These are phyloP conservation scores for Pseudogymnoascus sp. DNA, from an alignment of 2,329 filamentous ascomycete species.

Conservation along the genomic window DNA sequence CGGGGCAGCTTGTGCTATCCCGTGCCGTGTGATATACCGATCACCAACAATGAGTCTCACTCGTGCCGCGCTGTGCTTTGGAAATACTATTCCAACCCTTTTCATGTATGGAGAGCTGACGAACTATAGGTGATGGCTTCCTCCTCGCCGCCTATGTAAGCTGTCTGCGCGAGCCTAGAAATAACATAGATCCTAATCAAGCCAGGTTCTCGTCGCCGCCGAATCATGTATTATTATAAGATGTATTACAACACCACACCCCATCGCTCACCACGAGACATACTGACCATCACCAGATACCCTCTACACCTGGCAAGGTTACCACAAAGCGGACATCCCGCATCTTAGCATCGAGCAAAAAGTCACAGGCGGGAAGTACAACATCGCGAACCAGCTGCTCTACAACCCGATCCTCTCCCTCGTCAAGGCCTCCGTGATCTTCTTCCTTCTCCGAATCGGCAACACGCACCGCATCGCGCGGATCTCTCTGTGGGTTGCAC, in stretches of 20 bases:
- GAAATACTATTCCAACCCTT: background rate
- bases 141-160: slow-evolving; percentile 4
- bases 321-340: slow-evolving; percentile 16
- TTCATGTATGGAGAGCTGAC: background rate
- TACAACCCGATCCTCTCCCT: slow-evolving; percentile 44
- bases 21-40: slow-evolving; percentile 1
- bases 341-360: slow-evolving; percentile 13
- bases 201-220: background rate
- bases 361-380: slow-evolving; percentile 24
- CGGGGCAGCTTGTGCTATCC: background rate
- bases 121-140: slow-evolving; percentile 5
- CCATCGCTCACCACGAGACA: background rate
- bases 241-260: background rate
- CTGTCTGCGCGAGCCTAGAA: background rate
- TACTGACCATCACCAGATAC: slow-evolving; percentile 17
- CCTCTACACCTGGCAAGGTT: slow-evolving; percentile 20
- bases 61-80: background rate
- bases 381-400: slow-evolving; percentile 32
- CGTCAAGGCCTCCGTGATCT: slow-evolving; percentile 40
- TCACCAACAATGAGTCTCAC: background rate
- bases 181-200: background rate
- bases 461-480: slow-evolving; percentile 24
- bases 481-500: slow-evolving; percentile 15
- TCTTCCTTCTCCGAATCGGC: slow-evolving; percentile 40
- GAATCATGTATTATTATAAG: slow-evolving; percentile 1